Percentiles rank a stretch among this genome's conserved stretches.
phyloP scores from a whole-genome alignment of 2,329 filamentous ascomycete genomes.

The Alternaria sp. region DNA sequence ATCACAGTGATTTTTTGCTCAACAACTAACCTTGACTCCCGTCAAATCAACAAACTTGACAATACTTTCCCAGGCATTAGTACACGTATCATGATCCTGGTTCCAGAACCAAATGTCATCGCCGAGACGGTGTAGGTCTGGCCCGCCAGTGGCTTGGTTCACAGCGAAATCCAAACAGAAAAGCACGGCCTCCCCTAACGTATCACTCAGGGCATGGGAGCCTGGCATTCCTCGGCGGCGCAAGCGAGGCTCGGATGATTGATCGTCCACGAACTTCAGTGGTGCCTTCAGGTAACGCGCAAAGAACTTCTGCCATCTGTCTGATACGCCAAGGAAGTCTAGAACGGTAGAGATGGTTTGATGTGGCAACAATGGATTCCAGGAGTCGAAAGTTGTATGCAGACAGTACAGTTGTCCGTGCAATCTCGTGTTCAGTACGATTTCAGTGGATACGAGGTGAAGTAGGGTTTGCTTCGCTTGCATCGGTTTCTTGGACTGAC shows the following conservation, averaged over 20 bases:
- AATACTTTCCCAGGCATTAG: constrained; percentile 56
- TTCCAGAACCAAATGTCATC: constrained; percentile 61
- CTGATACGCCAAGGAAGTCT: constrained; percentile 55
- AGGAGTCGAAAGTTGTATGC: constrained; percentile 43
- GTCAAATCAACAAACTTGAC: constrained; percentile 54
- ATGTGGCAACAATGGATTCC: constrained; percentile 53
- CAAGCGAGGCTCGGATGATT: constrained; percentile 45
- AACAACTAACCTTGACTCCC: constrained; percentile 47
- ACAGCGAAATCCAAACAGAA: constrained; percentile 59
- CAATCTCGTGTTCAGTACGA: constrained; percentile 42
- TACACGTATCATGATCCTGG: constrained; percentile 53
- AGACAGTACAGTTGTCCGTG: constrained; percentile 43
- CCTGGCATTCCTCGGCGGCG: constrained; percentile 58
- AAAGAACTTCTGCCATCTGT: constrained; percentile 57
- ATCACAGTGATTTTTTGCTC: background rate
- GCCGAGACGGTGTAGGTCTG: constrained; percentile 57
- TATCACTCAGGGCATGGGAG: constrained; percentile 57
- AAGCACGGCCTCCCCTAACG: constrained; percentile 58
- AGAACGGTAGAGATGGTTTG: constrained; percentile 55
- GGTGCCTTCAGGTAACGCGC: constrained; percentile 57
- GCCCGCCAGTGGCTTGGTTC: constrained; percentile 53
- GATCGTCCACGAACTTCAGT: constrained; percentile 53
- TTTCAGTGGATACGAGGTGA: constrained; percentile 42
- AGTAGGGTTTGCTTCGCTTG: constrained; percentile 42
- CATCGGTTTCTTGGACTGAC: constrained; percentile 36